These are phyloP conservation scores for Cystoderma amianthinum DNA, from an alignment of 768 basidiomycete species.

Conservation along the genomic window DNA sequence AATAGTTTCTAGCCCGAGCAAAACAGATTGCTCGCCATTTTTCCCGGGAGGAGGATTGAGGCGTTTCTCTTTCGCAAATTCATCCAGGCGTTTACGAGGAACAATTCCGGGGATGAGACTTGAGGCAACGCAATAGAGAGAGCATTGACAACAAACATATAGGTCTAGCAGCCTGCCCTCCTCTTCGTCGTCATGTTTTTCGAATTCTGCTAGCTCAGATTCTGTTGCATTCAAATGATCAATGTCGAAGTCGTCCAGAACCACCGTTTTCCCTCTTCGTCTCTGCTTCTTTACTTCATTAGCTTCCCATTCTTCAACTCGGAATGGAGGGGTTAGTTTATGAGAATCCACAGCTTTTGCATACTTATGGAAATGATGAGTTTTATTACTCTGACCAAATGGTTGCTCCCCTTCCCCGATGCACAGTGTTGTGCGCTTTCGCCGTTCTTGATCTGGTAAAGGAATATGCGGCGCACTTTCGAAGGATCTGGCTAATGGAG, in stretches of 20 bases:
- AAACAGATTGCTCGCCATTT: slow-evolving; percentile 46
- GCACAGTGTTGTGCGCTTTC: slow-evolving; percentile 44
- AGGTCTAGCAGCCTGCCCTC: slow-evolving; percentile 63
- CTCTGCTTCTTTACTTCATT: slow-evolving; percentile 42
- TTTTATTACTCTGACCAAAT: slow-evolving; percentile 44
- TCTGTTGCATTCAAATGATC: slow-evolving; percentile 29
- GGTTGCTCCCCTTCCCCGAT: slow-evolving; percentile 41
- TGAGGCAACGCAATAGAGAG: slow-evolving; percentile 64
- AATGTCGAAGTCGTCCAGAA: slow-evolving; percentile 32
- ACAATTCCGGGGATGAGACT: slow-evolving; percentile 70
- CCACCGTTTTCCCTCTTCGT: slow-evolving; percentile 32
- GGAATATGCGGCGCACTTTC: slow-evolving; percentile 27
- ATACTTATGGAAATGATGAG: slow-evolving; percentile 82
- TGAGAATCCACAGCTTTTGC: slow-evolving; percentile 62
- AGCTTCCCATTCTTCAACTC: slow-evolving; percentile 55
- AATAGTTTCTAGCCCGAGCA: slow-evolving; percentile 58
- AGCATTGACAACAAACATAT: slow-evolving; percentile 83
- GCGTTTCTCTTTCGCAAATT: slow-evolving; percentile 54
- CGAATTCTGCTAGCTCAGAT: slow-evolving; percentile 23
- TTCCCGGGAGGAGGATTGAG: slow-evolving; percentile 52
- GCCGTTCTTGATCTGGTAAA: slow-evolving; percentile 50
- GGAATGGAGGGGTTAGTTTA: slow-evolving; percentile 56
- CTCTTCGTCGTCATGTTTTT: slow-evolving; percentile 23
- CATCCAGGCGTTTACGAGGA: slow-evolving; percentile 52
- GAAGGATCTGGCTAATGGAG: slow-evolving; percentile 55